Conservation (phyloP, 805 yeast genomes). For the Candida schatavii region DNA sequence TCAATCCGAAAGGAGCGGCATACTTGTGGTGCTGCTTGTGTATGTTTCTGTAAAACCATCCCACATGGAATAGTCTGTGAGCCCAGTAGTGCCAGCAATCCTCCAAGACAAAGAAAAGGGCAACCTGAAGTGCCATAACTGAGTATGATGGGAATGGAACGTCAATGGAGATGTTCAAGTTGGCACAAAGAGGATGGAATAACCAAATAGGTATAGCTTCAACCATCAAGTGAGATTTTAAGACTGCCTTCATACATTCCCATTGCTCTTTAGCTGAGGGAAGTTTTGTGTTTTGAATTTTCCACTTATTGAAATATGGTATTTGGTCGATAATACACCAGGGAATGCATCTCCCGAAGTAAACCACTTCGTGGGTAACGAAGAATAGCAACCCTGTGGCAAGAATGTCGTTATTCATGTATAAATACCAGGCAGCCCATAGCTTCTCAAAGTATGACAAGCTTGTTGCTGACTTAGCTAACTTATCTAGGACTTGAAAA, state of each 20-base stretch:
- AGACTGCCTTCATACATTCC: conserved; percentile 85
- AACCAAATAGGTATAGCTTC: conserved; percentile 97
- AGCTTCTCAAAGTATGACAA: conserved; percentile 57
- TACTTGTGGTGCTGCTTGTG: conserved; percentile 98
- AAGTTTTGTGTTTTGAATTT: conserved; percentile 82
- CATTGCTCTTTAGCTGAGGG: conserved; percentile 84
- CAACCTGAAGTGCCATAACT: conserved; percentile 63
- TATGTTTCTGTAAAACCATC: conserved; percentile 83
- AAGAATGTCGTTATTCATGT: conserved; percentile 79
- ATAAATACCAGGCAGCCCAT: conserved; percentile 90
- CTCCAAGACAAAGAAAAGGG: conserved; percentile 78
- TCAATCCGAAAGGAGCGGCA: conserved; percentile 95
- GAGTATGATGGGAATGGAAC: conserved; percentile 81
- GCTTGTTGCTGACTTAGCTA: conserved; percentile 14
- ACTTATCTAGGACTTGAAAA: conserved; percentile 2
- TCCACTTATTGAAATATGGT: conserved; percentile 81
- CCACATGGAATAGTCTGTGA: conserved; percentile 87
- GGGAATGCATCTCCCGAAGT: conserved; percentile 89
- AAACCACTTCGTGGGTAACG: conserved; percentile 78
- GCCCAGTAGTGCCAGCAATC: conserved; percentile 98
- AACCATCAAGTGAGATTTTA: conserved; percentile 83
- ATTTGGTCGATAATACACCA: conserved; percentile 86
- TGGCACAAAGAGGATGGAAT: conserved; percentile 88
- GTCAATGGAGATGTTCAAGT: conserved; percentile 68
- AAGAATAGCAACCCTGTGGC: conserved; percentile 91